Evolutionary conservation across 441 rosid genomes (phyloP).

Genomic region (Erodium texanum): DNA sequence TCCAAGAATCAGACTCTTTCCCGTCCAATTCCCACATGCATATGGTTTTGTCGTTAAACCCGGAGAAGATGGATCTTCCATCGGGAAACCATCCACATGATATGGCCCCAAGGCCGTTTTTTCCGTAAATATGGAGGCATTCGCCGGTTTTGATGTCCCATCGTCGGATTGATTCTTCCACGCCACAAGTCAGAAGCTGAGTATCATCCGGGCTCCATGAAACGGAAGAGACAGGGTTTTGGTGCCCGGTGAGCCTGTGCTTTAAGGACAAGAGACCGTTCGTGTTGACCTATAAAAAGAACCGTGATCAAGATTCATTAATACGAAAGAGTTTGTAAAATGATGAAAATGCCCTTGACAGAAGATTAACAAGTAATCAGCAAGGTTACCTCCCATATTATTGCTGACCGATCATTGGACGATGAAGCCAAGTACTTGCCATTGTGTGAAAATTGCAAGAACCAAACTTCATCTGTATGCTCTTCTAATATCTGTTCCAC

Average conservation of each 20-base stretch:
- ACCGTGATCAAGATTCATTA: not conserved
- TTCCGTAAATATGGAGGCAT: constrained; percentile 46
- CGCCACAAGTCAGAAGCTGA: constrained; percentile 52
- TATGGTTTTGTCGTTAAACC: constrained; percentile 43
- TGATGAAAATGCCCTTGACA: too few species aligned
- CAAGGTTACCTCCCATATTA: constrained; percentile 71
- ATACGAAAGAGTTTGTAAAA: not conserved
- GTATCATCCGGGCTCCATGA: constrained; percentile 54
- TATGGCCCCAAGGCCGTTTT: constrained; percentile 37
- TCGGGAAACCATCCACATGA: constrained; percentile 62
- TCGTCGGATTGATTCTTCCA: constrained; percentile 41
- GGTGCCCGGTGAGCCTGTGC: constrained; percentile 56
- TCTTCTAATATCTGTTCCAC: constrained; percentile 61
- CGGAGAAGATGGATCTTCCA: constrained; percentile 38
- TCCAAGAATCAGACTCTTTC: constrained; percentile 42
- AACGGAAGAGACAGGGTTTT: constrained; percentile 48
- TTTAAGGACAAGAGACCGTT: constrained; percentile 42
- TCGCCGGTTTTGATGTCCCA: constrained; percentile 58
- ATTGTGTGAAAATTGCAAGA: constrained; percentile 73
- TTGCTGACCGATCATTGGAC: constrained; percentile 60
- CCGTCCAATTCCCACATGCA: constrained; percentile 54
- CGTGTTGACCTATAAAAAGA: constrained; percentile 36
- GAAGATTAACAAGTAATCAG: too few species aligned
- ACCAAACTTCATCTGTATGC: constrained; percentile 88
- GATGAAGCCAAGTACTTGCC: constrained; percentile 83